Conservation (phyloP, 1,284 basidiomycete genomes). For the Rhizoctonia solani region DNA sequence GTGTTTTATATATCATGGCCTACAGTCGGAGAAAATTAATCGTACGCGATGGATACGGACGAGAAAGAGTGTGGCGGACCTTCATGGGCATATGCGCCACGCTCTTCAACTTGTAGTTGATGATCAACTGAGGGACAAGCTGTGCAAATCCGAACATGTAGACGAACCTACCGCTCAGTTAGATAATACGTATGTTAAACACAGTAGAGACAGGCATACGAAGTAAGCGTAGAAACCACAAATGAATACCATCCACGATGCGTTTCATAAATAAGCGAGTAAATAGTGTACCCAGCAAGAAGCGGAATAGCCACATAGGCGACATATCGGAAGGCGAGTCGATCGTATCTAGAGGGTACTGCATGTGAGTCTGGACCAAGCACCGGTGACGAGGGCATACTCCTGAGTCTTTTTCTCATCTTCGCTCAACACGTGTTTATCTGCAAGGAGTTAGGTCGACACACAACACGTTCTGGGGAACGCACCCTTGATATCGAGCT, state of each 20-base stretch:
- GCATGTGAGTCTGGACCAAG: constrained; percentile 39
- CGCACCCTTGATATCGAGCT: constrained; percentile 76
- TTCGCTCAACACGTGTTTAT: constrained; percentile 90
- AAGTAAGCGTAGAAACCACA: constrained; percentile 64
- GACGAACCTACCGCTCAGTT: constrained; percentile 73
- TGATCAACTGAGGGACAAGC: constrained; percentile 88
- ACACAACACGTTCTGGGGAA: constrained; percentile 9
- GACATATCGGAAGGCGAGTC: constrained; percentile 87
- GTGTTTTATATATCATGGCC: constrained; percentile 93
- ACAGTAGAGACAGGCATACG: constrained; percentile 25
- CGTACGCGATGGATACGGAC: background rate
- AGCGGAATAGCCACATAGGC: constrained; percentile 84
- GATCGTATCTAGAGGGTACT: constrained; percentile 65
- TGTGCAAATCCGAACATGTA: constrained; percentile 98
- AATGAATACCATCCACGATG: constrained; percentile 97
- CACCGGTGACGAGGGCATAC: constrained; percentile 54
- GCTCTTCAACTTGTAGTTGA: constrained; percentile 96
- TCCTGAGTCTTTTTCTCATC: constrained; percentile 99
- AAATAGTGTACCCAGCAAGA: constrained; percentile 84
- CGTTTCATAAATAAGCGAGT: constrained; percentile 86
- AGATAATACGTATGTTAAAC: background rate
- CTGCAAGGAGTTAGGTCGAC: constrained; percentile 47
- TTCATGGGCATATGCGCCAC: constrained; percentile 96
- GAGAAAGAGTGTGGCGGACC: constrained; percentile 31
- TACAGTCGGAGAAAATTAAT: background rate